Base-by-base conservation (phyloP, 1,284 basidiomycete genomes). In the Chalciporus sp. region DNA sequence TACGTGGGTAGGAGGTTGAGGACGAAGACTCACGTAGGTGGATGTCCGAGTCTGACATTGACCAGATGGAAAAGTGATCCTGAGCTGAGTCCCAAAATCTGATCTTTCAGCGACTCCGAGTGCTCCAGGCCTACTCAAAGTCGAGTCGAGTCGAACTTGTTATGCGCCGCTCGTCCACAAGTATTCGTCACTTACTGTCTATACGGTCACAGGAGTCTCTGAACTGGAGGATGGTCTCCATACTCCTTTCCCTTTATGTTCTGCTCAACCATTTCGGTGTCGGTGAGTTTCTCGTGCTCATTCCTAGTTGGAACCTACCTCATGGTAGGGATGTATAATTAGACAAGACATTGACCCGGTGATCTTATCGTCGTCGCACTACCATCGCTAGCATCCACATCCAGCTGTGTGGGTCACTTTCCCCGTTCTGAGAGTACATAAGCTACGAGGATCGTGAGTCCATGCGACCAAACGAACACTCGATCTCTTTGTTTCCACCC, bases 1-100 rank as follows among this genome's bases (percentile, higher is more conserved):
- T 73, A 51, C 71, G 70, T n/a, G 76, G 75, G 19, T 59, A 57
- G 3, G 54, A 42, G 19, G 57, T 52, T 35, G 33, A 31, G 8
- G 60, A 42, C 11, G 53, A 39, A 9, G 56, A 47, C 11, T 56
- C 48, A 14, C 53, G 56, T 14, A 72, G 41, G 33, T 71, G 63
- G 26, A 71, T n/a, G n/a, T n/a, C n/a, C n/a, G n/a, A 41, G 39
- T 67, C 47, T 12, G 56, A 49, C 65, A 64, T 68, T n/a, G 1
- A 26, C 4, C 20, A 23, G 37, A 39, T n/a, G 7, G 14, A 14
- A 35, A 8, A 19, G n/a, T 37, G 23, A 23, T 23, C 23, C 23
- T 6, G 23, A 6, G 23, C 23, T 23, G 23, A 23, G 23, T 23
- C 23, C 23, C 23, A 23, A 23, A n/a, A n/a, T n/a, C n/a, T n/a